Evolutionary conservation across 768 basidiomycete species (phyloP), one percentile per base, ranked within the genome.

Genomic region (Aureoboletus auriporus): DNA sequence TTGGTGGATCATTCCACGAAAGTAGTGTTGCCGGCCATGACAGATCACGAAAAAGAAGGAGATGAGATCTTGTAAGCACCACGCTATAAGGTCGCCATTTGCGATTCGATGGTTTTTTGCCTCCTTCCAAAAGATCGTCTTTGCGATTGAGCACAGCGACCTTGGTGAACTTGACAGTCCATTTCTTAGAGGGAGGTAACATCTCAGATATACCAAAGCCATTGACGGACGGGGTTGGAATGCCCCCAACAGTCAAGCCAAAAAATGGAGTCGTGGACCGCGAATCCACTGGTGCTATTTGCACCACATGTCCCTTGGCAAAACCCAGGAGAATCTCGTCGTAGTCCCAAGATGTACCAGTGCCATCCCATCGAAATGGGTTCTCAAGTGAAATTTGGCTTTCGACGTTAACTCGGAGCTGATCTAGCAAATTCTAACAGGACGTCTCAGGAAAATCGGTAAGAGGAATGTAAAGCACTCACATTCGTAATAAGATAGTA

Each of bases 81-180:
- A 93, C 88, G 52, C 82, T 84, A 77, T 85, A 94, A 10, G 80
- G 69, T 58, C 78, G 84, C 96, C 96, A 98, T 70, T 93, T 98
- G 42, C 91, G 77, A 59, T 78, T 85, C 39, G 72, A 69, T 1
- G 84, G 72, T 57, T 84, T 91, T 68, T 79, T 89, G 11, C 91
- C 89, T 4, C 86, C 82, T 54, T 89, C 87, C 7, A 79, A 53
- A 1, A 80, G 60, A 54, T 93, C 93, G 49, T 88, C 86, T 68
- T 93, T 96, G 49, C 93, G 77, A 51, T 78, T 80, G 48, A 99
- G 74, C 26, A 87, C 59, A 4, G 93, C 93, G 8, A 86, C 76
- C 67, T 93, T 95, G 6, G 83, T 83, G 20, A 96, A 72, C 59
- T 80, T 87, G 44, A 97, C 64, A 5, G 70, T 68, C 63, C 71